These are phyloP conservation scores for Telopea speciosissima DNA, from an alignment of 177 flowering plant genomes.

Conservation along the genomic window DNA sequence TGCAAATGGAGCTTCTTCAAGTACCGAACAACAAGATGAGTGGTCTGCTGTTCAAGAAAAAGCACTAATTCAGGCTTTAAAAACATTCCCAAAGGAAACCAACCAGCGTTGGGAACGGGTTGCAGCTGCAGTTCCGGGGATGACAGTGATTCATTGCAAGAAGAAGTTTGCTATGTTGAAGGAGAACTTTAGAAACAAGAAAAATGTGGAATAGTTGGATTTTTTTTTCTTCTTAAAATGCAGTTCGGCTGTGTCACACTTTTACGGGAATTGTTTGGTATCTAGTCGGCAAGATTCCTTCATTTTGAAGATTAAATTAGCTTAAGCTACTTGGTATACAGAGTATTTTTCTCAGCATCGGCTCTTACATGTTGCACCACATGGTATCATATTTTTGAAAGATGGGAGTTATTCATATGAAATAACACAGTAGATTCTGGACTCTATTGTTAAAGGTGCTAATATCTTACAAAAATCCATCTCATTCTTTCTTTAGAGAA, in stretches of 20 bases:
- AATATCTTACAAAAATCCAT: not conserved
- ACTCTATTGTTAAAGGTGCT: not conserved
- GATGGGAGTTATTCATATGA: not conserved
- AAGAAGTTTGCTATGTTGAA: conserved; percentile 72
- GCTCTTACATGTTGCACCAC: not conserved
- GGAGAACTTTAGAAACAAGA: conserved; percentile 85
- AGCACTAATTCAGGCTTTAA: conserved; percentile 86
- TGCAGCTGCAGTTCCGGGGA: conserved; percentile 92
- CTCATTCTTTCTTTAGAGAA: not conserved
- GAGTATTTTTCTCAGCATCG: not conserved
- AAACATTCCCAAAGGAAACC: conserved; percentile 83
- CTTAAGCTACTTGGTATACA: not conserved
- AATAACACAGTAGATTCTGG: not conserved
- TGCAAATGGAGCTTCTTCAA: conserved; percentile 37
- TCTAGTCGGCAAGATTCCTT: not conserved
- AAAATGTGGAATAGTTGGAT: conserved; percentile 25
- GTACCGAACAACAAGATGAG: conserved; percentile 59
- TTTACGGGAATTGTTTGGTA: not conserved
- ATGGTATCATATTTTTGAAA: not conserved
- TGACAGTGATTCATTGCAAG: conserved; percentile 89
- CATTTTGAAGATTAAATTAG: not conserved
- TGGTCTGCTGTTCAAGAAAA: conserved; percentile 91
- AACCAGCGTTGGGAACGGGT: conserved; percentile 89
- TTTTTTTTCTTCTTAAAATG: not conserved
- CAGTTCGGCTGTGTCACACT: not conserved